Evolutionary conservation across 176 grass and related monocot genomes (phyloP), one percentile per base, ranked within the genome.

Genomic region (Triticum turgidum): DNA sequence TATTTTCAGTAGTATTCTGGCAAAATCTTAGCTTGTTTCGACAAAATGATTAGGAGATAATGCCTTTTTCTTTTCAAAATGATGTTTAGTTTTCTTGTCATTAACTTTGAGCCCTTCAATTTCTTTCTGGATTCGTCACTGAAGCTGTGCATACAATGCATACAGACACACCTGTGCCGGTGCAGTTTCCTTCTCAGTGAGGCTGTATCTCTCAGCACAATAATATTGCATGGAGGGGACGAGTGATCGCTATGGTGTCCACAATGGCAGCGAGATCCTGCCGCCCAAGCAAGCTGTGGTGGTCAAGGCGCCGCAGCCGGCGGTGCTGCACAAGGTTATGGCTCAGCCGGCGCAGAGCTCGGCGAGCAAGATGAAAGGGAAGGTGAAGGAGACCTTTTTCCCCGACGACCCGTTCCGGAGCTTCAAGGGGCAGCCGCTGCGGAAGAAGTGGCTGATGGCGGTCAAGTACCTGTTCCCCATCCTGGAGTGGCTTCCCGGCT

Each of bases 311-410:
- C 15, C 51, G 5, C 51, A 18, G 51, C 51, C 51, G 51, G 15
- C 15, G 2, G 45, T 20, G 74, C 83, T 88, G 76, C 96, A 94
- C 85, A 94, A 96, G 88, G 96, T 98, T 88, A 70, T 64, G 49
- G 12, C 84, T 1, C 76, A 87, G 32, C 93, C 93, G 47, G 70
- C 74, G 21, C 90, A 73, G 76, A 96, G 89, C 88, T 86, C 93
- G 17, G 86, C 73, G 52, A 85, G 86, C 77, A 98, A 98, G 91
- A 56, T 98, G 81, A 96, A 94, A 85, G 41, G 25, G 64, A 89
- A 91, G 85, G 14, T 98, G 79, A 98, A 98, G 84, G 96, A 98
- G 92, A 98, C 93, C 34, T 92, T 98, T 87, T 98, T 98, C 88
- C 93, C 96, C 0, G 96, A 98, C 76, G 96, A 98, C 77, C 93